Evolutionary conservation across 768 basidiomycete species (phyloP), one percentile per base, ranked within the genome.

Genomic region (Daedaleopsis sinensis): DNA sequence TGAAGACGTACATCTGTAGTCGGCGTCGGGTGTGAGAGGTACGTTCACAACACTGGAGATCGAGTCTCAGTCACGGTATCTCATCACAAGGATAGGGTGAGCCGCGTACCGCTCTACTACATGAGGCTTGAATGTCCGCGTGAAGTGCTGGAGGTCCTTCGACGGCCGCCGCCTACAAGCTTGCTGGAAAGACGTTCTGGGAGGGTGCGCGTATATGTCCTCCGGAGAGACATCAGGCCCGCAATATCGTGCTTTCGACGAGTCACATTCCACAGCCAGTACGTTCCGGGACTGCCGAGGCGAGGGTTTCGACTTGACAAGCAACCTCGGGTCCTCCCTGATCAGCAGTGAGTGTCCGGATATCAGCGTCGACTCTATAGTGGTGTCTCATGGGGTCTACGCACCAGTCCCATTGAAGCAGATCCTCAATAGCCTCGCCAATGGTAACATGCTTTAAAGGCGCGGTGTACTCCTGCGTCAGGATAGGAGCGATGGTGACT

Each of bases 361-460:
- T 3, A 32, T 32, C 27, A 32, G 27, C 27, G 7, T 13, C 8
- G 47, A 51, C 23, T 37, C 39, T 37, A 19, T 16, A 10, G 15
- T 27, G 36, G 47, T n/a, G 42, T 36, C 0, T 52, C 18, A 1
- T 47, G 4, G 1, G 11, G 1, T 19, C 1, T 24, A 32, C 27
- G 27, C 68, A 91, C 92, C 90, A 93, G 58, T 94, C 88, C 70
- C 88, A 94, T 4, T 72, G 79, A 3, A 83, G 85, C 10, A 94
- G 76, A 69, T 94, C 92, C 3, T 80, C 76, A 52, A 93, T 91
- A 1, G 91, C 90, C 68, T 92, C 90, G 21, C 82, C 80, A 44
- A 92, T 81, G 0, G 84, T 82, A 19, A 92, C 83, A 64, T 77
- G 77, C 9, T 59, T 61, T 58, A 68, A 64, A 0, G 83, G 81